phyloP scores from a whole-genome alignment of 2,329 filamentous ascomycete genomes.

The Rhynchosporium agropyri region DNA sequence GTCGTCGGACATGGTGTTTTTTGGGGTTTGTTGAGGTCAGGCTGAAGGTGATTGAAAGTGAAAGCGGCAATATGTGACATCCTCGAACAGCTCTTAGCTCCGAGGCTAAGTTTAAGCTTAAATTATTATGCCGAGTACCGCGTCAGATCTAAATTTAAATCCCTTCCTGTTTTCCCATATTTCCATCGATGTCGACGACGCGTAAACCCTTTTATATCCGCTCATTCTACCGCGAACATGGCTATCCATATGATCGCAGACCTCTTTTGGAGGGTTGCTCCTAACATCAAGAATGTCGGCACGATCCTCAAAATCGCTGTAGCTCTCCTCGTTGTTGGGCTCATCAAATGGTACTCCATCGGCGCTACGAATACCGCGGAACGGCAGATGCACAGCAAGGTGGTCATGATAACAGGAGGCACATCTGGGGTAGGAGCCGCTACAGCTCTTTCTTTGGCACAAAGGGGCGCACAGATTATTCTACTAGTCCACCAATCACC shows the following conservation, averaged over 20 bases:
- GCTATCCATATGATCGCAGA: constrained; percentile 40
- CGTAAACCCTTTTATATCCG: background rate
- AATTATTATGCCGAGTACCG: constrained; percentile 20
- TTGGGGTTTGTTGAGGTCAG: background rate
- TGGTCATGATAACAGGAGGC: constrained; percentile 89
- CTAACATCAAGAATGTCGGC: constrained; percentile 41
- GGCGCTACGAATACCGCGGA: constrained; percentile 77
- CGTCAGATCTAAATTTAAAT: constrained; percentile 8
- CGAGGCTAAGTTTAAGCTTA: constrained; percentile 31
- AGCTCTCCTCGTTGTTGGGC: constrained; percentile 53
- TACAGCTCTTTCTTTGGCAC: constrained; percentile 73
- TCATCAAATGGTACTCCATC: constrained; percentile 75
- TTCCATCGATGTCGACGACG: background rate
- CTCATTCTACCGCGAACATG: constrained; percentile 32
- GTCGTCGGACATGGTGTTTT: constrained; percentile 47
- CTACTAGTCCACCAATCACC: constrained; percentile 83
- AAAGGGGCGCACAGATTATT: constrained; percentile 84
- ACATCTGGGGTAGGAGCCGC: constrained; percentile 89
- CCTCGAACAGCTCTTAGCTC: background rate
- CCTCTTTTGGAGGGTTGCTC: constrained; percentile 32
- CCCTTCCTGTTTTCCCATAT: constrained; percentile 11
- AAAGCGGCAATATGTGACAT: no score
- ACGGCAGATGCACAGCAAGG: constrained; percentile 87
- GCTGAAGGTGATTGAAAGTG: background rate
- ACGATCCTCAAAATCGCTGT: constrained; percentile 56